These are phyloP conservation scores for Claviceps citrina DNA, from an alignment of 2,329 filamentous ascomycete species.

Conservation along the genomic window DNA sequence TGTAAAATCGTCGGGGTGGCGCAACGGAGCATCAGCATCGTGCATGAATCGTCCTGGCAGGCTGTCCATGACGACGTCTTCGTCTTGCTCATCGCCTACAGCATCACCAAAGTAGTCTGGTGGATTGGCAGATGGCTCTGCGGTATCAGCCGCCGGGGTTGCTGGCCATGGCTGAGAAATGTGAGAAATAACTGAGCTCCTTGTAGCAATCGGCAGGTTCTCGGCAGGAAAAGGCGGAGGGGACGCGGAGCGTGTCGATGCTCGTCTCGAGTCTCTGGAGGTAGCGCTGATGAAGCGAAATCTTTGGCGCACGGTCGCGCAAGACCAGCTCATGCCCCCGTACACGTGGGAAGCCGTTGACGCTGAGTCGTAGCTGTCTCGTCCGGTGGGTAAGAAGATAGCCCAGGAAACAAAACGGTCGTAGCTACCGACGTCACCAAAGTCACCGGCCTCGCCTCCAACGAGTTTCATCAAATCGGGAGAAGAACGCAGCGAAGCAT, in stretches of 20 bases:
- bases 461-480: slow-evolving; percentile 41
- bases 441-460: slow-evolving; percentile 30
- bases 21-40: slow-evolving; percentile 10
- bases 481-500: slow-evolving; percentile 47
- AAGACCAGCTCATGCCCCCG: slow-evolving; percentile 54
- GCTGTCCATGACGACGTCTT: slow-evolving; percentile 1
- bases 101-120: slow-evolving; percentile 29
- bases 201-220: slow-evolving; percentile 11
- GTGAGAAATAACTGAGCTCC: slow-evolving; percentile 11
- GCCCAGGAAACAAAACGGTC: slow-evolving; percentile 56
- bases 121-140: slow-evolving; percentile 10
- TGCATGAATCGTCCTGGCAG: slow-evolving; percentile 2
- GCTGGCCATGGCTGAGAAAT: slow-evolving; percentile 20
- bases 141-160: slow-evolving; percentile 18
- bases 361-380: slow-evolving; percentile 33
- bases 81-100: slow-evolving; percentile 4
- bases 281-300: slow-evolving; percentile 53
- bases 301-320: slow-evolving; percentile 51
- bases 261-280: slow-evolving; percentile 14
- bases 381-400: slow-evolving; percentile 36
- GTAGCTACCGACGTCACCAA: slow-evolving; percentile 32
- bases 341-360: slow-evolving; percentile 42
- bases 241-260: slow-evolving; percentile 22
- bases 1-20: slow-evolving; percentile 28
- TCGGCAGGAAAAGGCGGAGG: slow-evolving; percentile 24